A percentile compares a stretch with the other conserved stretches of the same genome.
Conservation (phyloP, 2,329 filamentous ascomycete species). For the Botrytis squamosa region DNA sequence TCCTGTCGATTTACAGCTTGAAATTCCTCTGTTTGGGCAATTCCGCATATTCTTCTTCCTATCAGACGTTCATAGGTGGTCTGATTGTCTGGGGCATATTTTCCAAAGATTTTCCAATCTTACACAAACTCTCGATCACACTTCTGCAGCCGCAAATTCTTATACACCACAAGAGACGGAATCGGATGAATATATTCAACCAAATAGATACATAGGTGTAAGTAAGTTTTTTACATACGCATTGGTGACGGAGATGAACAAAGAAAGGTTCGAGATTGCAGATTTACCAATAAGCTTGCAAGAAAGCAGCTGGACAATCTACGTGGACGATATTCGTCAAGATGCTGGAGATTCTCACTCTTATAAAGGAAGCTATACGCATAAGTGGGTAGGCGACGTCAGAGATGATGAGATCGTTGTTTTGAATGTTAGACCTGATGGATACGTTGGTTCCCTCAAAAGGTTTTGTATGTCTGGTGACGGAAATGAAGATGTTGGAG, state of each 20-base stretch:
- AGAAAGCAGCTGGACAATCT: conserved; percentile 69
- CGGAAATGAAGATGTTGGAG: conserved; percentile 33
- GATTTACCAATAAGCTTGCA: conserved; percentile 62
- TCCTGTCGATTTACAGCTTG: conserved; percentile 73
- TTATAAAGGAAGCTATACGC: conserved; percentile 50
- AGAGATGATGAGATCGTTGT: conserved; percentile 58
- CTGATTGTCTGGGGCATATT: conserved; percentile 59
- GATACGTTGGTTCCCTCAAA: conserved; percentile 61
- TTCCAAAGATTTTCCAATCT: conserved; percentile 53
- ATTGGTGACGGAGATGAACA: conserved; percentile 64
- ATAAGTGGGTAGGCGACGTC: conserved; percentile 64
- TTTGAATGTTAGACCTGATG: conserved; percentile 69
- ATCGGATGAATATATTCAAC: conserved; percentile 64
- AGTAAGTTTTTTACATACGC: conserved; percentile 69
- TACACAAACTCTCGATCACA: conserved; percentile 56
- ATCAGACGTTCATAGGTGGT: conserved; percentile 56
- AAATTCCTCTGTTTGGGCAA: conserved; percentile 74
- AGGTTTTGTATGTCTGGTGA: conserved; percentile 46
- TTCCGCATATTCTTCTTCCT: conserved; percentile 74
- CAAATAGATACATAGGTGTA: conserved; percentile 66
- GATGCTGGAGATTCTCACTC: conserved; percentile 41
- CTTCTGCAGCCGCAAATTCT: conserved; percentile 56
- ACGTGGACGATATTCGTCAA: conserved; percentile 64
- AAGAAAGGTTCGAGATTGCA: conserved; percentile 62
- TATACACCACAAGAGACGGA: conserved; percentile 63